These are phyloP conservation scores for Sarocladium oryzae DNA, from an alignment of 2,329 filamentous ascomycete genomes.

Conservation along the genomic window DNA sequence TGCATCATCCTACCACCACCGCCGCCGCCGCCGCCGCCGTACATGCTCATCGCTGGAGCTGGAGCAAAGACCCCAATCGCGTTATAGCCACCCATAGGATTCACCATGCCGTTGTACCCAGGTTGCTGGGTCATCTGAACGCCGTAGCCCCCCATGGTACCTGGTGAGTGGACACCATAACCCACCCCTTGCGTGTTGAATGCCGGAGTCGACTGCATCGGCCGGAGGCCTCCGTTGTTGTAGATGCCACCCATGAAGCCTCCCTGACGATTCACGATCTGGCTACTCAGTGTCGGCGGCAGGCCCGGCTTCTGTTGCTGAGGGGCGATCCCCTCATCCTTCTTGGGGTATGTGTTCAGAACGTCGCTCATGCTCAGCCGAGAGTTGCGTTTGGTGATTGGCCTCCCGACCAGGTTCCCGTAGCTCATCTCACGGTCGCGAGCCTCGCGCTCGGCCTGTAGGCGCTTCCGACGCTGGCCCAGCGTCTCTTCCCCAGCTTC, in stretches of 20 bases:
- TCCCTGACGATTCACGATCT: slow-evolving; percentile 29
- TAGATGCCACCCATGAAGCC: slow-evolving; percentile 47
- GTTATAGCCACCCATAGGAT: slow-evolving; percentile 17
- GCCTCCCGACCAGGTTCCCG: slow-evolving; percentile 18
- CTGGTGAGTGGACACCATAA: not conserved
- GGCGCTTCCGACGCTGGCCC: slow-evolving; percentile 66
- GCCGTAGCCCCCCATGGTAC: slow-evolving; percentile 18
- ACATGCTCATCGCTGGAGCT: slow-evolving; percentile 18
- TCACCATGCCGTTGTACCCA: slow-evolving; percentile 15
- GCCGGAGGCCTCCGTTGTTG: slow-evolving; percentile 37
- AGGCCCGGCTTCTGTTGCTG: slow-evolving; percentile 24
- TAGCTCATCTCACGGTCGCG: slow-evolving; percentile 48
- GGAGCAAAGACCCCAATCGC: slow-evolving; percentile 17
- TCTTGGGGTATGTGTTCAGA: slow-evolving; percentile 36
- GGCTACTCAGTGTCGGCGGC: slow-evolving; percentile 32
- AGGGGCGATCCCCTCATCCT: slow-evolving; percentile 25
- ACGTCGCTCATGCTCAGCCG: slow-evolving; percentile 52
- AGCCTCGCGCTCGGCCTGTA: slow-evolving; percentile 65
- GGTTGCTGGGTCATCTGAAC: slow-evolving; percentile 18
- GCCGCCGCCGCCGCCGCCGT: slow-evolving; percentile 17
- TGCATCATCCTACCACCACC: slow-evolving; percentile 20
- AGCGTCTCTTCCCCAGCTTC: slow-evolving; percentile 58
- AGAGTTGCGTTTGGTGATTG: not conserved
- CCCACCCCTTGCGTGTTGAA: slow-evolving; percentile 14
- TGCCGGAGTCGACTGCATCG: slow-evolving; percentile 22